Conservation (phyloP, 805 yeast species). For the Scheffersomyces coipomensis region DNA sequence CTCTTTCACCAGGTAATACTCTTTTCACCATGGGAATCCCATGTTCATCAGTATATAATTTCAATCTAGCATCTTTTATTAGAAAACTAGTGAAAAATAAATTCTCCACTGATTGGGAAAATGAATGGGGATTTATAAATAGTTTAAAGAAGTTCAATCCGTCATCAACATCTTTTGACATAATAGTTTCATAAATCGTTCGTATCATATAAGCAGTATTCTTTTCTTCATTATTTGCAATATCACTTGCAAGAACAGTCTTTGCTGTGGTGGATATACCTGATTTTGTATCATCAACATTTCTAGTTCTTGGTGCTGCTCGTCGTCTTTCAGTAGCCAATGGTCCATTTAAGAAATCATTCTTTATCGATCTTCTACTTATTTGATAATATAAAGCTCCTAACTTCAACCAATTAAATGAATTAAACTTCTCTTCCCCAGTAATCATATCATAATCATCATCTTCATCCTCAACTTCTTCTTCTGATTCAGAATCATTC, state of each 20-base stretch:
- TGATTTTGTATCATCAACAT: slow-evolving; percentile 43
- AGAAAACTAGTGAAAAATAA: slow-evolving; percentile 80
- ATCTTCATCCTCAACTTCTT: slow-evolving; percentile 15
- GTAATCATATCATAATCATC: slow-evolving; percentile 9
- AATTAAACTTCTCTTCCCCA: slow-evolving; percentile 33
- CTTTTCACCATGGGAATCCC: slow-evolving; percentile 46
- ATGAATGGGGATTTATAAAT: slow-evolving; percentile 73
- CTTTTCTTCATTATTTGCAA: slow-evolving; percentile 49
- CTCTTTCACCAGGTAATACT: slow-evolving; percentile 19
- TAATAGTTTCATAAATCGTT: slow-evolving; percentile 45
- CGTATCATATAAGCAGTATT: slow-evolving; percentile 68
- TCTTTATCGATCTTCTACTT: slow-evolving; percentile 47
- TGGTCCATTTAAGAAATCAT: slow-evolving; percentile 72
- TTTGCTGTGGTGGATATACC: slow-evolving; percentile 51
- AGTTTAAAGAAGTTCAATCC: slow-evolving; percentile 60
- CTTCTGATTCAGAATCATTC: slow-evolving; percentile 10
- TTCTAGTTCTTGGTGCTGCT: slow-evolving; percentile 27
- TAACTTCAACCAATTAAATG: slow-evolving; percentile 57
- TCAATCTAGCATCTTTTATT: slow-evolving; percentile 67
- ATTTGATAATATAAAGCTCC: slow-evolving; percentile 51
- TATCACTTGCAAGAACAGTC: slow-evolving; percentile 49
- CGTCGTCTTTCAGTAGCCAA: slow-evolving; percentile 56
- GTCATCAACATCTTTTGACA: slow-evolving; percentile 15
- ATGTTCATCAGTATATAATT: slow-evolving; percentile 47
- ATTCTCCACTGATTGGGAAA: slow-evolving; percentile 78